These are phyloP conservation scores for Pseudozyma thailandica DNA, from an alignment of 1,284 basidiomycete species.

Conservation along the genomic window DNA sequence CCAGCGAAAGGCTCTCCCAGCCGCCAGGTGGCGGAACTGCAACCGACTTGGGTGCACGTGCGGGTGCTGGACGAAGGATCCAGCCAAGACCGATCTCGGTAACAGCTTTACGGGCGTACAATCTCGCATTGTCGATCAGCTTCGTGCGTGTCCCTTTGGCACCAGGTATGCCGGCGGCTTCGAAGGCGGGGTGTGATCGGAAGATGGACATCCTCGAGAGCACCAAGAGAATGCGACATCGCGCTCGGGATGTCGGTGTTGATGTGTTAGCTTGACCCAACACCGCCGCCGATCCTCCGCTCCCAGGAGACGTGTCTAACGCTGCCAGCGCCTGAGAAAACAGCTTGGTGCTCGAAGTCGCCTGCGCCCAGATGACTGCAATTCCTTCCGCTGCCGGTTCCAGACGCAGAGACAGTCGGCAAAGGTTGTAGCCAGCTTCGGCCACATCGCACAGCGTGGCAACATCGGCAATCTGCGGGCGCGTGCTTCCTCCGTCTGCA, in stretches of 20 bases:
- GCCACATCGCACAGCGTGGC: conserved; percentile 47
- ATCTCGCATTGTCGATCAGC: conserved; percentile 50
- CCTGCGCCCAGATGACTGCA: conserved; percentile 38
- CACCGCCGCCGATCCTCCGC: conserved; percentile 30
- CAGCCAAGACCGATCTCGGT: conserved; percentile 50
- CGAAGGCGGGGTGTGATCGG: conserved; percentile 34
- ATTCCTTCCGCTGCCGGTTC: conserved; percentile 7
- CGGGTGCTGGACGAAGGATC: conserved; percentile 32
- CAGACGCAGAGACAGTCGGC: conserved; percentile 28
- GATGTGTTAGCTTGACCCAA: conserved; percentile 50
- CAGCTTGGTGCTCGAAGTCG: conserved; percentile 34
- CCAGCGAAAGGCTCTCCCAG: conserved; percentile 47
- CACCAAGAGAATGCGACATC: conserved; percentile 37
- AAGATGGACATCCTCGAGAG: conserved; percentile 42
- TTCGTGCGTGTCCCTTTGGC: conserved; percentile 36
- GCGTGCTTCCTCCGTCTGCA: background rate
- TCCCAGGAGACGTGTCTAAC: conserved; percentile 36
- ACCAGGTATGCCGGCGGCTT: conserved; percentile 26
- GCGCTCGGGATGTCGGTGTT: conserved; percentile 46
- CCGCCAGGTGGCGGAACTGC: conserved; percentile 32
- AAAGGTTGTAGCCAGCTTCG: conserved; percentile 31
- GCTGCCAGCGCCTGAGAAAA: conserved; percentile 41
- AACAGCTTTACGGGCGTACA: conserved; percentile 51
- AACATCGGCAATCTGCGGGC: conserved; percentile 9
- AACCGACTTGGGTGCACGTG: conserved; percentile 6